These are phyloP conservation scores for Trichoderma koningii DNA, from an alignment of 2,329 filamentous ascomycete genomes.

Conservation along the genomic window DNA sequence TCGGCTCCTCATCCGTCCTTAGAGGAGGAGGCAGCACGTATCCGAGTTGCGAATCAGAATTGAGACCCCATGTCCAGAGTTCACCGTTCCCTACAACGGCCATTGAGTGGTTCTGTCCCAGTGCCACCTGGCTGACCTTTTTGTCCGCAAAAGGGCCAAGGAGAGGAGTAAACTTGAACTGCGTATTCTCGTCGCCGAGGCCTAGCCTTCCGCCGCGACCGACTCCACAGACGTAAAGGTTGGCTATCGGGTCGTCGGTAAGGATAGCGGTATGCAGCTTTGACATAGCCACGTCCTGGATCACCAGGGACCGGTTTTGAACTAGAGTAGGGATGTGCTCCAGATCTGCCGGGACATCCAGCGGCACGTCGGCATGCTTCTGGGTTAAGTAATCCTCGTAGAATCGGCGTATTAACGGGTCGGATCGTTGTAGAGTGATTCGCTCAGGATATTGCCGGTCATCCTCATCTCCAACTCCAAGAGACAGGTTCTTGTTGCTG, in stretches of 20 bases:
- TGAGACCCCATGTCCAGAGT: constrained; percentile 92
- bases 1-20: constrained; percentile 77
- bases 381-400: constrained; percentile 66
- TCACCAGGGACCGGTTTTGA: constrained; percentile 68
- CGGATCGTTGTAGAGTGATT: constrained; percentile 72
- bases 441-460: constrained; percentile 93
- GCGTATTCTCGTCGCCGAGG: constrained; percentile 84
- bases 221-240: constrained; percentile 90
- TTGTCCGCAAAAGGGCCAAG: constrained; percentile 74
- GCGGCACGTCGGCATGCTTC: constrained; percentile 39
- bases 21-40: constrained; percentile 70
- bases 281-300: constrained; percentile 82
- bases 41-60: constrained; percentile 81
- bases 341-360: constrained; percentile 36
- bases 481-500: constrained; percentile 91
- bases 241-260: constrained; percentile 83
- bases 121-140: constrained; percentile 72
- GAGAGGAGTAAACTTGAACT: constrained; percentile 83
- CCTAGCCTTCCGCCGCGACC: constrained; percentile 88
- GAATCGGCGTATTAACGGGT: constrained; percentile 73
- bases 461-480: constrained; percentile 93
- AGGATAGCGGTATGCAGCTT: constrained; percentile 90
- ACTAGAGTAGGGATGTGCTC: constrained; percentile 71
- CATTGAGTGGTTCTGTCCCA: constrained; percentile 90
- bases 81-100: constrained; percentile 85